Evolutionary conservation across 495 filamentous ascomycete genomes (phyloP).

Genomic region (Penicillium macrosclerotiorum): DNA sequence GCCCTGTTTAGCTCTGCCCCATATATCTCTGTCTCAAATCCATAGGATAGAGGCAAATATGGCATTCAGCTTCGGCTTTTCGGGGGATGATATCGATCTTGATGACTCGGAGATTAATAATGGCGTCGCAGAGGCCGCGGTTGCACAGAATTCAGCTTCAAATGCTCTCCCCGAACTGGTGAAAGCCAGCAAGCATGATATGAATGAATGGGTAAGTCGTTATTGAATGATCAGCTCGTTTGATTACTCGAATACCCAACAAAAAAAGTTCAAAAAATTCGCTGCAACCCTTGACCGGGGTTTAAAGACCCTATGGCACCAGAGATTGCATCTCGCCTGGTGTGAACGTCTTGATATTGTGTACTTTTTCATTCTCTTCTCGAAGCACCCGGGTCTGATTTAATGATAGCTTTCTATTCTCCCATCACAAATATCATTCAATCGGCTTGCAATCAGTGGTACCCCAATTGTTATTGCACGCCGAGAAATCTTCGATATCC

Average conservation of each 20-base stretch:
- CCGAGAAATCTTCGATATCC: constrained; percentile 89
- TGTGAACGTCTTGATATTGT: no score
- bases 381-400: constrained; percentile 35
- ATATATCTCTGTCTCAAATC: background rate
- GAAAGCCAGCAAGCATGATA: constrained; percentile 38
- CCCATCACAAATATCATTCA: constrained; percentile 77
- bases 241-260: no score
- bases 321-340: no score
- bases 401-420: constrained; percentile 61
- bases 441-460: constrained; percentile 52
- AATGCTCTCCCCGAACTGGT: constrained; percentile 33
- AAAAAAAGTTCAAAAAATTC: no score
- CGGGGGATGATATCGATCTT: constrained; percentile 79
- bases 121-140: constrained; percentile 10
- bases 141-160: background rate
- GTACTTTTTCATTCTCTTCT: no score
- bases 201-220: constrained; percentile 51
- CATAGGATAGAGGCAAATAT: constrained; percentile 7
- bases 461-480: constrained; percentile 62
- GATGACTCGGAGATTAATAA: constrained; percentile 42
- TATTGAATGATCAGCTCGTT: no score
- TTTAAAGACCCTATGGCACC: no score
- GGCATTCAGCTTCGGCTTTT: constrained; percentile 77
- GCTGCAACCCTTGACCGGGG: no score
- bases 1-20: background rate